Base-by-base conservation (phyloP, 208 protist genomes). In the Crithidia sp. region DNA sequence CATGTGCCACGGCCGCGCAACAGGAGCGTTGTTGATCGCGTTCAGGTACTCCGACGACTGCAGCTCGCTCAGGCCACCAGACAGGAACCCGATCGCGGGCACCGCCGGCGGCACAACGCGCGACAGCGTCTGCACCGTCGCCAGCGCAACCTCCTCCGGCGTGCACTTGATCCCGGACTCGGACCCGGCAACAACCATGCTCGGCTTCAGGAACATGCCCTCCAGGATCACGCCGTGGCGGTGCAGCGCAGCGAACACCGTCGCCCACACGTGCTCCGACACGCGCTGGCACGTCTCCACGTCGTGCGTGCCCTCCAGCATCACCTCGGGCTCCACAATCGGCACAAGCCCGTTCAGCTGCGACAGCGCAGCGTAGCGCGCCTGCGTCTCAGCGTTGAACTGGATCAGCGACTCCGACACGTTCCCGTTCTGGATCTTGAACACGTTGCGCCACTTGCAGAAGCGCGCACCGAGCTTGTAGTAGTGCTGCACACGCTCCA, bases 191-290 rank as follows among this genome's bases (percentile, higher is more conserved):
- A 98, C 87, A 39, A 99, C 91, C 98, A 99, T 99, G 88, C 98
- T 99, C 77, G 98, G 97, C 90, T 99, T 99, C 41, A 99, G 93
- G 45, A 99, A 85, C 40, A 84, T 96, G 56, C 97, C 95, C 85
- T 99, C 96, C 71, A 96, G 88, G 50, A 97, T 75, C 58, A 99
- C 96, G 58, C 99, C 86, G 83, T 99, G 94, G 60, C 96, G 90
- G 65, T 96, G 83, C 16, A 99, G 88, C 40, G 95, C 89, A 40
- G 83, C 77, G 16, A 84, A 72, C 44, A 94, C 91, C 70, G 84
- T 88, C 53, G 79, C 39, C 91, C 89, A 93, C 76, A 94, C 91
- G 74, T 86, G 84, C 85, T 98, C 74, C 6, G 96, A 98, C 37
- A 96, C 85, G 55, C 77, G 59, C 74, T 93, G 88, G 57, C 78